Evolutionary conservation across 352 stramenopile species (phyloP), one percentile per base, ranked within the genome.

Genomic region (Phytophthora pinifolia): DNA sequence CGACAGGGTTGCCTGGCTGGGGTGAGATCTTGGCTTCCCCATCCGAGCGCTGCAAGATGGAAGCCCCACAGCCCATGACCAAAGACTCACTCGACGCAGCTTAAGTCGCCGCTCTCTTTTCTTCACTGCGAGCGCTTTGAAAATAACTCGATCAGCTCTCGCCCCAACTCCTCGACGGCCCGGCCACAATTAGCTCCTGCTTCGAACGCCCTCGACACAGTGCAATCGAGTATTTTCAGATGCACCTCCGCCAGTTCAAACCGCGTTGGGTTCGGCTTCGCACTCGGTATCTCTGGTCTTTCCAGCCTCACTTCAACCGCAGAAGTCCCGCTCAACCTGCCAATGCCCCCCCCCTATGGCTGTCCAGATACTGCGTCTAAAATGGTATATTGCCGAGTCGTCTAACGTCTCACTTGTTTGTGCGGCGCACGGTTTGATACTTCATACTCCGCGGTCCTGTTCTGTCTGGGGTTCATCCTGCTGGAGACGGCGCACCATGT

Each of bases 51-150:
- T 83, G 70, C 37, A 86, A 49, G 25, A 89, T 69, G 8, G 78
- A 91, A 27, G 76, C 74, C 13, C 81, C 76, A 56, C 81, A 91
- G 51, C 81, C 81, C 81, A 91, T 91, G 31, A 13, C 42, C 29
- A 50, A 20, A 36, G 25, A 43, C 25, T 43, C 10, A 18, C 22
- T 51, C 13, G 34, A 25, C 32, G n/a, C 31, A 37, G 44, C n/a
- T n/a, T n/a, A n/a, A n/a, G n/a, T n/a, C n/a, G 20, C 14, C 29
- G n/a, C 10, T n/a, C 31, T 33, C 13, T 9, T 33, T 58, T 61
- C 57, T 56, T 55, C 50, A 48, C 57, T 66, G 37, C 15, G 33
- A 48, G 31, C 25, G 31, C 44, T 54, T 54, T 64, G 27, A 52
- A 60, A 65, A 59, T 64, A 64, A 30, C 43, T 41, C 38, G 41